A percentile compares a stretch with the other conserved stretches of the same genome.
These are phyloP conservation scores for Oryza meridionalis DNA, from an alignment of 176 grass and related monocot species.

Conservation along the genomic window DNA sequence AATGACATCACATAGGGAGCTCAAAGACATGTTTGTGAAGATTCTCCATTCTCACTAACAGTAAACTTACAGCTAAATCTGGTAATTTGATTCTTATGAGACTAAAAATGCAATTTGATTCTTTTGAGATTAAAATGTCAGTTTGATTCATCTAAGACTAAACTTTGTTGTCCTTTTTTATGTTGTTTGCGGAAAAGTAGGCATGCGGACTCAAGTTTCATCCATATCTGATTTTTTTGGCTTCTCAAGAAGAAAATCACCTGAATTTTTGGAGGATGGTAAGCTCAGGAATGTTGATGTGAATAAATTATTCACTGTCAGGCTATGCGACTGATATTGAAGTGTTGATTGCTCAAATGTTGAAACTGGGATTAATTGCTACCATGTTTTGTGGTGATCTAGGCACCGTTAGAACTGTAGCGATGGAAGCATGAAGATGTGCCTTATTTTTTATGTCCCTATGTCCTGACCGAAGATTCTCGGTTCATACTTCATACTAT, in stretches of 20 bases:
- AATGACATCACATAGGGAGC: slow-evolving; percentile 52
- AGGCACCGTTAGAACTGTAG: neutral
- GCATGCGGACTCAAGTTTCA: neutral
- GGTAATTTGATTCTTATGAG: slow-evolving; percentile 35
- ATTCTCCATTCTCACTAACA: slow-evolving; percentile 36
- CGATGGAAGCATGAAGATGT: neutral
- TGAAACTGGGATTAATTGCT: neutral
- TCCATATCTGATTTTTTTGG: neutral
- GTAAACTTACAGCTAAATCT: slow-evolving; percentile 29
- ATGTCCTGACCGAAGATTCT: neutral
- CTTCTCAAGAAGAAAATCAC: neutral
- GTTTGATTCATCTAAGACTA: neutral
- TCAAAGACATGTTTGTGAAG: slow-evolving; percentile 64
- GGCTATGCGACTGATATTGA: neutral
- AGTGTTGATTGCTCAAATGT: slow-evolving; percentile 4
- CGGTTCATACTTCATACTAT: neutral
- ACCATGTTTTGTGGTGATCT: neutral
- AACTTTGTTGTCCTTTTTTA: neutral
- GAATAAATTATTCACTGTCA: slow-evolving; percentile 9
- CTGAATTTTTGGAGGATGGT: slow-evolving; percentile 4
- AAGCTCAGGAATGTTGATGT: neutral
- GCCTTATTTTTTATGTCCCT: slow-evolving; percentile 4
- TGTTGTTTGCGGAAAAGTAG: slow-evolving; percentile 11
- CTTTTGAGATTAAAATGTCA: neutral
- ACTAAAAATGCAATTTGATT: slow-evolving; percentile 2